Evolutionary conservation across 768 basidiomycete genomes (phyloP).

Genomic region (Phlebiopsis flavidoalba): DNA sequence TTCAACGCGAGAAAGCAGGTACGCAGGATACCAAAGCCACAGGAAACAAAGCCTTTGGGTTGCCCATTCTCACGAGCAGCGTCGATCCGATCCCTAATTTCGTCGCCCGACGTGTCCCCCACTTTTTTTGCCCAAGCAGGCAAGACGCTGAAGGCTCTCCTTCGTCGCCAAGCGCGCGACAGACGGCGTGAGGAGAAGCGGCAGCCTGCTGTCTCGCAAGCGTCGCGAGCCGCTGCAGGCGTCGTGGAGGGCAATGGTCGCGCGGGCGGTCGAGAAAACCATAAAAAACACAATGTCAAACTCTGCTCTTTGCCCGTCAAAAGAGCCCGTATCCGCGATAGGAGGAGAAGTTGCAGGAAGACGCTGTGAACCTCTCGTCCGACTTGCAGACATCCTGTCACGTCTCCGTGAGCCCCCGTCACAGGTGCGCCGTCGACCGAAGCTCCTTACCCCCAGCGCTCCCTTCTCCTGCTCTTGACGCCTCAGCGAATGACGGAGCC

Average conservation of each 20-base stretch:
- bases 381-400: conserved; percentile 31
- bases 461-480: neutral
- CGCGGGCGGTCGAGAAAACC: neutral
- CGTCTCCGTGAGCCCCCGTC: conserved; percentile 23
- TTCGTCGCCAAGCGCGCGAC: conserved; percentile 44
- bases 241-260: neutral
- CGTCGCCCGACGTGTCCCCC: conserved; percentile 3
- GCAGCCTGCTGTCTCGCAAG: conserved; percentile 17
- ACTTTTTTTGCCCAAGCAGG: conserved; percentile 13
- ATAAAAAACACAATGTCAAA: too few relatives aligned
- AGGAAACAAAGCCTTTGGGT: conserved; percentile 22
- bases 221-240: conserved; percentile 6
- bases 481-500: conserved; percentile 26
- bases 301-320: neutral
- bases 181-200: conserved; percentile 44
- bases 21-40: conserved; percentile 19
- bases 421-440: conserved; percentile 7
- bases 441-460: neutral
- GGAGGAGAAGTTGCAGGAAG: conserved; percentile 18
- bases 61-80: neutral
- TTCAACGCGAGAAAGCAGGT: conserved; percentile 19
- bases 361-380: conserved; percentile 25
- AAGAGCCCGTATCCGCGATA: conserved; percentile 21
- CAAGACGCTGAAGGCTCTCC: conserved; percentile 28
- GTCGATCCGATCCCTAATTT: neutral